These are phyloP conservation scores for Coniochaeta pulveracea DNA, from an alignment of 2,329 filamentous ascomycete genomes.

Conservation along the genomic window DNA sequence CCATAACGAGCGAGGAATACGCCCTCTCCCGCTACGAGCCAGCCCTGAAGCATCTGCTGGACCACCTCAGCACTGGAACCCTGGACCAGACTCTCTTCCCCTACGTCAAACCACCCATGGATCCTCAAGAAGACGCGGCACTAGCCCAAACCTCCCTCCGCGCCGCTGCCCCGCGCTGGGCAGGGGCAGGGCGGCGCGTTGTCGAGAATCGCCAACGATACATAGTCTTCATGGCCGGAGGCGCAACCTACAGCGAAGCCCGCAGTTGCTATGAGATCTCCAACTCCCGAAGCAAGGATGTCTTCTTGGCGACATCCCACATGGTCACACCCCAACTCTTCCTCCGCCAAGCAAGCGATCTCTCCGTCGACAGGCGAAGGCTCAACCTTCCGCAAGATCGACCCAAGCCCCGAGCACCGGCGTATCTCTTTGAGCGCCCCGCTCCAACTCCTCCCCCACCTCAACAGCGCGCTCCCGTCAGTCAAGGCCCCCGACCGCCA, in stretches of 20 bases:
- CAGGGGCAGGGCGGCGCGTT: constrained; percentile 62
- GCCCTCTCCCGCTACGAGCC: constrained; percentile 82
- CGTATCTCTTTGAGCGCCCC: constrained; percentile 71
- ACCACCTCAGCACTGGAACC: constrained; percentile 56
- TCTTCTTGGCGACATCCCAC: constrained; percentile 84
- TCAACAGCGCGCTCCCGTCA: constrained; percentile 6
- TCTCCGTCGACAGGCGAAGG: constrained; percentile 62
- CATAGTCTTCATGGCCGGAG: constrained; percentile 90
- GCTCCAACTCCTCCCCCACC: constrained; percentile 35
- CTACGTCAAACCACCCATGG: constrained; percentile 59
- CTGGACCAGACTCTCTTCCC: constrained; percentile 60
- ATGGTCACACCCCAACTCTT: constrained; percentile 84
- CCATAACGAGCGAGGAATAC: constrained; percentile 59
- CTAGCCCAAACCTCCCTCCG: constrained; percentile 65
- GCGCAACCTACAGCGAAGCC: constrained; percentile 86
- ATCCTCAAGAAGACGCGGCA: constrained; percentile 47
- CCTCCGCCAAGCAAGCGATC: constrained; percentile 69
- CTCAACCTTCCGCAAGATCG: constrained; percentile 74
- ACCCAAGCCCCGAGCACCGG: constrained; percentile 70
- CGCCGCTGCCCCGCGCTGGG: constrained; percentile 91
- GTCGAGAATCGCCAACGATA: constrained; percentile 81
- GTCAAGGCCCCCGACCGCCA: constrained; percentile 19
- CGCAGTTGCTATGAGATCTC: constrained; percentile 83
- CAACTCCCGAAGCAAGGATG: constrained; percentile 59
- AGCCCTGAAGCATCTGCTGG: constrained; percentile 70